Evolutionary conservation across 352 stramenopile genomes (phyloP).

Genomic region (Pythium scleroteichum): DNA sequence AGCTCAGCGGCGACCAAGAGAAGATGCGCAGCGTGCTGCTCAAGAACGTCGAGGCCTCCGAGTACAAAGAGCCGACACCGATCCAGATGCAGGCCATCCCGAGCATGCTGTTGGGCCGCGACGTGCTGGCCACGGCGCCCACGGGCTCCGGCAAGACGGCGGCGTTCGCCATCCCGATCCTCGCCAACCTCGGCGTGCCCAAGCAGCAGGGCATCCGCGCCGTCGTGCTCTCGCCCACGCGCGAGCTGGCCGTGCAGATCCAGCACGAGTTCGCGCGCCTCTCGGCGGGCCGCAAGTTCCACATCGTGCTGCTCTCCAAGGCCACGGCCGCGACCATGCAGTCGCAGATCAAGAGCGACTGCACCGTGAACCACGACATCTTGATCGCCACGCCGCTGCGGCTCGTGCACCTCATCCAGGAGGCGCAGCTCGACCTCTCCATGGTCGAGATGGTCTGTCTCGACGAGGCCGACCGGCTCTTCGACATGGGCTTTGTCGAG

Average conservation of each 20-base stretch:
- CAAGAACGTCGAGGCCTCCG: constrained; percentile 82
- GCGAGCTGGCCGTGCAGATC: constrained; percentile 98
- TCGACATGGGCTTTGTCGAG: constrained; percentile 96
- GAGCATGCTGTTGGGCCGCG: constrained; percentile 82
- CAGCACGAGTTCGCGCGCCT: constrained; percentile 94
- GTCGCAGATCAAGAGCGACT: constrained; percentile 78
- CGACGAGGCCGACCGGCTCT: constrained; percentile 98
- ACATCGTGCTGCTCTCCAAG: constrained; percentile 92
- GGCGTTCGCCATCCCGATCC: constrained; percentile 96
- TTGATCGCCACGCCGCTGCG: constrained; percentile 96
- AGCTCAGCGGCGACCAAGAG: constrained; percentile 38
- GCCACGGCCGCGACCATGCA: constrained; percentile 84
- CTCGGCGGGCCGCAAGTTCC: constrained; percentile 82
- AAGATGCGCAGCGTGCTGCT: constrained; percentile 68
- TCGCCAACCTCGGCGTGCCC: constrained; percentile 68
- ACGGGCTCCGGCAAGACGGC: constrained; percentile 98
- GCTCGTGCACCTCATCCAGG: constrained; percentile 90
- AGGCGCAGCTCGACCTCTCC: constrained; percentile 79
- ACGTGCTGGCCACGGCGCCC: constrained; percentile 96
- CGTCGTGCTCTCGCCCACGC: constrained; percentile 96
- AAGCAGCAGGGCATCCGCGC: constrained; percentile 83
- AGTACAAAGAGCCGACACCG: constrained; percentile 98
- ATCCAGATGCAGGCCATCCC: constrained; percentile 99
- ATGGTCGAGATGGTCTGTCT: constrained; percentile 95
- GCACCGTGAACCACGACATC: constrained; percentile 90